These are phyloP conservation scores for Suillus alpinus DNA, from an alignment of 768 basidiomycete species.

Conservation along the genomic window DNA sequence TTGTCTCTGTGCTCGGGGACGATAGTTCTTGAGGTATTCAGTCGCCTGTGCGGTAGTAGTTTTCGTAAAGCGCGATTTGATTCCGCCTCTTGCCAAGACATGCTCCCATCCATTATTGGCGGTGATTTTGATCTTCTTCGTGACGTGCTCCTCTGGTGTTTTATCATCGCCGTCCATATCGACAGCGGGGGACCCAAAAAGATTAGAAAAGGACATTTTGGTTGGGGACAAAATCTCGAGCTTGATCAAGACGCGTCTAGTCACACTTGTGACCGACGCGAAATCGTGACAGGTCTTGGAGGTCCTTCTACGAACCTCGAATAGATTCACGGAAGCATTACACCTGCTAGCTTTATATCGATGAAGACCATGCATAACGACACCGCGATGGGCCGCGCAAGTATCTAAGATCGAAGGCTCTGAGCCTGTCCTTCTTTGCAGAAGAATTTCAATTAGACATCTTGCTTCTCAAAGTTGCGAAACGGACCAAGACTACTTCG, in stretches of 20 bases:
- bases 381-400: neutral
- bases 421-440: constrained; percentile 16
- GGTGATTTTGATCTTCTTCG: constrained; percentile 1
- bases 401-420: neutral
- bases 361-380: neutral
- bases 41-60: neutral
- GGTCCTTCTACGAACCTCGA: neutral
- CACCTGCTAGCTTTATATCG: neutral
- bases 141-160: neutral
- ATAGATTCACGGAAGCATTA: neutral
- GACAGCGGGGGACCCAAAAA: neutral
- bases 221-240: neutral
- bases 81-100: constrained; percentile 1
- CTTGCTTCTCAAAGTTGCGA: constrained; percentile 4
- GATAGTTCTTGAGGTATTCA: neutral
- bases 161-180: neutral
- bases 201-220: neutral
- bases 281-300: neutral
- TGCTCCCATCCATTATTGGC: constrained; percentile 2
- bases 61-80: neutral
- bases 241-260: neutral
- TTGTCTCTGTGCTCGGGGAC: constrained; percentile 1
- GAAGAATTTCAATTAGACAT: neutral
- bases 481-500: constrained; percentile 19
- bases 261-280: constrained; percentile 1